These are phyloP conservation scores for Alternaria arborescens DNA, from an alignment of 2,329 filamentous ascomycete genomes.

Conservation along the genomic window DNA sequence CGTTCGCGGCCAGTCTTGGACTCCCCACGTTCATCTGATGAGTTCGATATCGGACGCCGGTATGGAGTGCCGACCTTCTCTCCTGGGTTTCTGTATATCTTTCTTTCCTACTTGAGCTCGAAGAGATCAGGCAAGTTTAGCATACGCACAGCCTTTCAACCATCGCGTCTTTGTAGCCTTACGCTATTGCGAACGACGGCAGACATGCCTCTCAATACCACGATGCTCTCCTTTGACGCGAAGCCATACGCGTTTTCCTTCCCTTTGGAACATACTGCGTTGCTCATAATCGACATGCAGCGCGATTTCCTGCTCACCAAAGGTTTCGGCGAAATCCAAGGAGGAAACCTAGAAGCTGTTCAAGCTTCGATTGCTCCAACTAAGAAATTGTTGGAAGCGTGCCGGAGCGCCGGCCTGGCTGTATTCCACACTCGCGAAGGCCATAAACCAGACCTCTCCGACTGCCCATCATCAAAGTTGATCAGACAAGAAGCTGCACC, in stretches of 20 bases:
- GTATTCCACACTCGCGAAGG: constrained; percentile 62
- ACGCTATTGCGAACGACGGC: constrained; percentile 15
- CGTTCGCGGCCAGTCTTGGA: constrained; percentile 4
- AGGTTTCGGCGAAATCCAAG: constrained; percentile 63
- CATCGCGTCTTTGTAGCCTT: neutral
- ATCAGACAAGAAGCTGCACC: constrained; percentile 60
- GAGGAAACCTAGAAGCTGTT: constrained; percentile 53
- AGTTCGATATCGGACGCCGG: neutral
- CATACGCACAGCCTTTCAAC: neutral
- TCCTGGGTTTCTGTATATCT: neutral
- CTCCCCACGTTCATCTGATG: constrained; percentile 13
- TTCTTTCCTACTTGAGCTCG: neutral
- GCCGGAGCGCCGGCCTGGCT: constrained; percentile 54
- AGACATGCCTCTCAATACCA: neutral
- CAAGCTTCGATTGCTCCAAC: constrained; percentile 52
- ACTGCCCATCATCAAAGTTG: constrained; percentile 62
- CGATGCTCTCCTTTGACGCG: constrained; percentile 40
- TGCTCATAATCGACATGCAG: constrained; percentile 64
- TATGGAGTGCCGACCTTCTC: neutral
- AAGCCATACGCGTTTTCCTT: constrained; percentile 61
- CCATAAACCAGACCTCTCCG: constrained; percentile 61
- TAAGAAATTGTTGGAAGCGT: constrained; percentile 55
- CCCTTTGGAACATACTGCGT: constrained; percentile 56
- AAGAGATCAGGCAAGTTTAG: neutral
- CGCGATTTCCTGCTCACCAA: constrained; percentile 60